Percentiles rank a stretch among this genome's conserved stretches.
These are phyloP conservation scores for Puccinellia tenuiflora DNA, from an alignment of 176 grass and related monocot species.

Conservation along the genomic window DNA sequence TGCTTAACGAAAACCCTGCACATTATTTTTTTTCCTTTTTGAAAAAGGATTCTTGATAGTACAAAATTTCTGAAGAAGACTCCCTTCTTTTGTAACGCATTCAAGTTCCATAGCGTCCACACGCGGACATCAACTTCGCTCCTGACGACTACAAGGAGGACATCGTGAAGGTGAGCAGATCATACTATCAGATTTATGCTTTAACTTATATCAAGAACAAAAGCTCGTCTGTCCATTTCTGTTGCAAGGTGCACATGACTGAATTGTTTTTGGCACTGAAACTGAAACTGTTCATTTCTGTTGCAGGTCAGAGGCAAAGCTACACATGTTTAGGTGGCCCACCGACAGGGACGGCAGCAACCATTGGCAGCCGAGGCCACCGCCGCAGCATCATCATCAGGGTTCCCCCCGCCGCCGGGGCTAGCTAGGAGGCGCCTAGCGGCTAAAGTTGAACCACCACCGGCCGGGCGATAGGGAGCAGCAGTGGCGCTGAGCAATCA, in stretches of 20 bases:
- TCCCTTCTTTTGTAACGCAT: too few species aligned
- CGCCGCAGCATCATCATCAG: conserved; percentile 72
- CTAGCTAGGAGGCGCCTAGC: conserved; percentile 13
- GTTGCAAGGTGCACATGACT: neutral
- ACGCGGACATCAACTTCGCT: too few species aligned
- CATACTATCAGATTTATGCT: too few species aligned
- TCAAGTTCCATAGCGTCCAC: too few species aligned
- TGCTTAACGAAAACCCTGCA: too few species aligned
- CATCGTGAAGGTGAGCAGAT: conserved; percentile 39
- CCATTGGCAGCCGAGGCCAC: conserved; percentile 29
- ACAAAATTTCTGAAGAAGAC: too few species aligned
- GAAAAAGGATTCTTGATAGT: too few species aligned
- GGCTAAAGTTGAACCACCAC: conserved; percentile 1
- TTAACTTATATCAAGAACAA: too few species aligned
- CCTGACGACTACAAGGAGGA: conserved; percentile 40
- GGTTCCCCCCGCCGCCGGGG: conserved; percentile 41
- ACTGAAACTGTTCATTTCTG: neutral
- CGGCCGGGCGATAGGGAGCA: neutral
- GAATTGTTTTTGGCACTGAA: neutral
- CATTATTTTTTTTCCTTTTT: too few species aligned
- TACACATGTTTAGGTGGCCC: conserved; percentile 22
- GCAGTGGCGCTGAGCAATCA: neutral
- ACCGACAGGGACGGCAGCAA: neutral
- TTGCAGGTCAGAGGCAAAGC: neutral
- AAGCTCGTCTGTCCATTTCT: neutral